These are phyloP conservation scores for Aspergillus texensis DNA, from an alignment of 2,329 filamentous ascomycete genomes.

Conservation along the genomic window DNA sequence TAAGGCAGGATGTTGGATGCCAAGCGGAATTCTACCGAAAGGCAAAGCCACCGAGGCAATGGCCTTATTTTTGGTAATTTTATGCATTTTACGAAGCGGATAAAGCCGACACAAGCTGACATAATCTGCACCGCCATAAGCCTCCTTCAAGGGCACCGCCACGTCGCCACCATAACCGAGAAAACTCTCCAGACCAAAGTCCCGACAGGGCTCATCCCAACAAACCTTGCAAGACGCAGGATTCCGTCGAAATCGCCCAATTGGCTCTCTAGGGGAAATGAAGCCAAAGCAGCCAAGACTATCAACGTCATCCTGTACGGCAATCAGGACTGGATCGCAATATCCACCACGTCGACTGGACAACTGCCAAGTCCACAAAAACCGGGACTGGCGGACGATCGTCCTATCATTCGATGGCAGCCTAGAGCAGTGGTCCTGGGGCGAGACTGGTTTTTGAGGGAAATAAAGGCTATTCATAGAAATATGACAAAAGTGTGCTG, in stretches of 20 bases:
- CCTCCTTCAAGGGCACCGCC: not conserved
- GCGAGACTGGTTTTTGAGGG: not conserved
- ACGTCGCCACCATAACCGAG: not conserved
- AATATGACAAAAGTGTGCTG: not conserved
- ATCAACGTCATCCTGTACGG: not conserved
- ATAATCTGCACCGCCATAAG: not conserved
- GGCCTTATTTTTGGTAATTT: not conserved
- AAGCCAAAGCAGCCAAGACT: not conserved
- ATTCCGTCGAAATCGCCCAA: not conserved
- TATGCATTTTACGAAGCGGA: not conserved
- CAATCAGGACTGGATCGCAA: not conserved
- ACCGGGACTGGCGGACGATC: not conserved
- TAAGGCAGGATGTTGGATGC: not conserved
- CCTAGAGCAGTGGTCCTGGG: not conserved
- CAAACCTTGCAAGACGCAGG: not conserved
- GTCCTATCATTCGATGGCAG: not conserved
- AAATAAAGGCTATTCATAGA: not conserved
- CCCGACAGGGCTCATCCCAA: not conserved
- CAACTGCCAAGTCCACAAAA: constrained; percentile 2
- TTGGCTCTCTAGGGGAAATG: not conserved
- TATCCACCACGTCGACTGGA: not conserved
- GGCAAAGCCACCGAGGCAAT: not conserved
- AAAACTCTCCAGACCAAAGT: not conserved
- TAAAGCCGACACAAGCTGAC: not conserved
- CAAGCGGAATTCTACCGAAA: not conserved